phyloP scores from a whole-genome alignment of 176 grass and related monocot genomes.

The Triticum dicoccoides region DNA sequence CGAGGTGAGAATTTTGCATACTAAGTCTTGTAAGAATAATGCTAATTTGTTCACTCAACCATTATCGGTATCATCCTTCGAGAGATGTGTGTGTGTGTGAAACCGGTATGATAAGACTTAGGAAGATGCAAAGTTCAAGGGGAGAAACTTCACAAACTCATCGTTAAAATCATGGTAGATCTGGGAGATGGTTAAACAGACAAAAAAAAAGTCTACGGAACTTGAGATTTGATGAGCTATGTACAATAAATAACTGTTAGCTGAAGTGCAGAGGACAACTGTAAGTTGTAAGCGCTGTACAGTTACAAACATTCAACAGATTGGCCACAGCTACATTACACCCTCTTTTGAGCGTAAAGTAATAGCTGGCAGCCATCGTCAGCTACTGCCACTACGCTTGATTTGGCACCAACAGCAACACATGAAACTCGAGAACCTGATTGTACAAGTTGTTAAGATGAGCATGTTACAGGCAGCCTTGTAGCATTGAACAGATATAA shows the following conservation, averaged over 20 bases:
- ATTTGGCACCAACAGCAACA: conserved; percentile 40
- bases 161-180: neutral
- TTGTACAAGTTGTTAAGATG: conserved; percentile 7
- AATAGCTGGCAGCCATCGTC: conserved; percentile 44
- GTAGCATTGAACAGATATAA: conserved; percentile 19
- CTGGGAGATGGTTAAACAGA: neutral
- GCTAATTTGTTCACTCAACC: no score
- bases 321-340: neutral
- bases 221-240: neutral
- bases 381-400: conserved; percentile 53
- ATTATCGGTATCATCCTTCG: no score
- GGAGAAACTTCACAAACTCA: no score
- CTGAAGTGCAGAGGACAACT: neutral
- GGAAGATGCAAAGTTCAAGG: no score
- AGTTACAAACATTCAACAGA: neutral
- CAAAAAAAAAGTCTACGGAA: neutral
- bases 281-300: neutral
- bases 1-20: no score
- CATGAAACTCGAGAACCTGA: conserved; percentile 43
- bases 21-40: no score
- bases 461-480: neutral
- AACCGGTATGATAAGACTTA: no score
- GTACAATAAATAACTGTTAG: neutral
- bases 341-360: conserved; percentile 37
- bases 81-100: no score